A percentile compares a stretch with the other conserved stretches of the same genome.
Evolutionary conservation across 306 rosid genomes (phyloP).

Genomic region (Citrullus mucosospermus): DNA sequence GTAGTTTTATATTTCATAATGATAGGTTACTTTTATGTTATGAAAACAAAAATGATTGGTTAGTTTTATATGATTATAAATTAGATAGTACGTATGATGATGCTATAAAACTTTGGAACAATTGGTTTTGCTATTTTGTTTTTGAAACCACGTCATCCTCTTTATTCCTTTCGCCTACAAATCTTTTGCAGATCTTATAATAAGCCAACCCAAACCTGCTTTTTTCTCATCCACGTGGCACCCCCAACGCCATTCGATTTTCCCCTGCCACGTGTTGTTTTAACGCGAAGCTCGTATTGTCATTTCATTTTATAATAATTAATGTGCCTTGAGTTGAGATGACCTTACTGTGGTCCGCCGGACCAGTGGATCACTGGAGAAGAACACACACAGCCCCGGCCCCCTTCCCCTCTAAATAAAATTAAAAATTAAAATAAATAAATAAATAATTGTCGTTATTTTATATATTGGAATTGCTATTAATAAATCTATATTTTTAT

Average conservation of each 20-base stretch:
- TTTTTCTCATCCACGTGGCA: not conserved
- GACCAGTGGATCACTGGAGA: not conserved
- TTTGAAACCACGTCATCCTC: not conserved
- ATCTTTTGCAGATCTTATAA: not conserved
- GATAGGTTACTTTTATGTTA: too few species aligned
- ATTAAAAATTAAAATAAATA: too few species aligned
- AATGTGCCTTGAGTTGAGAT: not conserved
- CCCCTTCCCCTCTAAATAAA: too few species aligned
- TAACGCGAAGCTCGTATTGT: not conserved
- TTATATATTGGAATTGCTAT: not conserved
- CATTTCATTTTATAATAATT: not conserved
- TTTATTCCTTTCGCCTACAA: conserved; percentile 3
- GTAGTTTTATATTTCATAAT: too few species aligned
- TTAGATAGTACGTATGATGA: not conserved
- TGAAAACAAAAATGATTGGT: too few species aligned
- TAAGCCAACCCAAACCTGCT: not conserved
- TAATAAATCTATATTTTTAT: too few species aligned
- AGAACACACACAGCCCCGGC: too few species aligned
- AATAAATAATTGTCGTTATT: too few species aligned
- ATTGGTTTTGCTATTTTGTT: not conserved
- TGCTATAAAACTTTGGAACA: not conserved
- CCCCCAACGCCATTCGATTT: not conserved
- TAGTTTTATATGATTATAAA: not conserved
- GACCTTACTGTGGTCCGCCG: not conserved
- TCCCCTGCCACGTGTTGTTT: not conserved